These are phyloP conservation scores for Polygonum aviculare DNA, from an alignment of 148 eudicot genomes.

Conservation along the genomic window DNA sequence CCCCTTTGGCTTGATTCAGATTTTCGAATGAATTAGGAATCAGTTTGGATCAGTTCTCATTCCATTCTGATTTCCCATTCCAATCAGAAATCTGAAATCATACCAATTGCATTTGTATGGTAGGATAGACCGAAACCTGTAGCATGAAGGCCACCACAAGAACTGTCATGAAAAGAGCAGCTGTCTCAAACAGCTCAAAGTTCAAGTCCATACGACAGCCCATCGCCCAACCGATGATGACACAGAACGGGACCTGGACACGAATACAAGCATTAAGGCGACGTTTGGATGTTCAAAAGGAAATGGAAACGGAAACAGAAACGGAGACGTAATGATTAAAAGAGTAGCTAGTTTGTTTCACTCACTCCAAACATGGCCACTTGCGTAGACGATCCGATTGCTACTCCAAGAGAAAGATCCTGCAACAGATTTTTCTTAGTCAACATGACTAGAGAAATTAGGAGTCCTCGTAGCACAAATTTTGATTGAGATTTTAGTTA, in stretches of 20 bases:
- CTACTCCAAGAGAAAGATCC: conserved; percentile 50
- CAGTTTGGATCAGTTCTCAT: too few relatives aligned
- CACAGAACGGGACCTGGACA: conserved; percentile 47
- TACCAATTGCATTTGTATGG: not conserved
- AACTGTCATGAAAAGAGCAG: conserved; percentile 41
- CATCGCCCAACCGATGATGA: conserved; percentile 39
- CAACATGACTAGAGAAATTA: not conserved
- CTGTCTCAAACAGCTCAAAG: conserved; percentile 48
- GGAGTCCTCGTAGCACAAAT: too few relatives aligned
- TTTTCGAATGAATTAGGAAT: too few relatives aligned
- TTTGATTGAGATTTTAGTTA: not conserved
- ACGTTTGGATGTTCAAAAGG: too few relatives aligned
- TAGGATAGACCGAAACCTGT: conserved; percentile 24
- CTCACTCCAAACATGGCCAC: conserved; percentile 47
- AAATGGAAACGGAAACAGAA: too few relatives aligned
- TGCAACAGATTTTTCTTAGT: conserved; percentile 10
- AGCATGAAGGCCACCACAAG: conserved; percentile 45
- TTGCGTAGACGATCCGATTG: conserved; percentile 50
- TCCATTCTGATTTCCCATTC: too few relatives aligned
- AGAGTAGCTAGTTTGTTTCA: not conserved
- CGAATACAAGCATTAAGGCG: not conserved
- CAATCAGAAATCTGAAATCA: too few relatives aligned
- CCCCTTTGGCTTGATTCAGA: too few relatives aligned
- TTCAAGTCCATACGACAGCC: conserved; percentile 38
- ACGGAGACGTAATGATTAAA: too few relatives aligned